These are phyloP conservation scores for Aspergillus sclerotiicarbonarius DNA, from an alignment of 495 filamentous ascomycete species.

Conservation along the genomic window DNA sequence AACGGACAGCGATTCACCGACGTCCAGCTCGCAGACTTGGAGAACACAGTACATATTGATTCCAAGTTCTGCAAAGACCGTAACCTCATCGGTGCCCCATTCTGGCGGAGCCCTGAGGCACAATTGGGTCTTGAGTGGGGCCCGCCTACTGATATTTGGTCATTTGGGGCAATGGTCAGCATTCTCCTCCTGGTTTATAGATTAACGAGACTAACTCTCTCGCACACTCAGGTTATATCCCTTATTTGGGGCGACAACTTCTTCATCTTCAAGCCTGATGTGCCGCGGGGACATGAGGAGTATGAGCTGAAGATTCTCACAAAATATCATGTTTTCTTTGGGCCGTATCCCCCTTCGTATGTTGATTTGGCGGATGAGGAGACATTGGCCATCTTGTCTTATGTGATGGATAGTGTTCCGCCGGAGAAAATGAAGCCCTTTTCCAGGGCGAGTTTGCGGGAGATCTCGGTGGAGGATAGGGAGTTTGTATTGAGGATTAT, in stretches of 20 bases:
- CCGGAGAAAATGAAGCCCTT: conserved; percentile 18
- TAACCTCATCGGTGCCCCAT: conserved; percentile 30
- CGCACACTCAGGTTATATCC: not conserved
- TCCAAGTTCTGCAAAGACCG: conserved; percentile 36
- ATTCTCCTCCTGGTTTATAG: conserved; percentile 8
- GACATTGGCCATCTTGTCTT: conserved; percentile 12
- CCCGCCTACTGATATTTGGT: conserved; percentile 42
- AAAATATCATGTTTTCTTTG: conserved; percentile 35
- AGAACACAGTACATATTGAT: conserved; percentile 28
- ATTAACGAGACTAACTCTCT: not conserved
- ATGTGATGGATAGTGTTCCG: conserved; percentile 16
- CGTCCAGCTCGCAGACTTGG: conserved; percentile 38
- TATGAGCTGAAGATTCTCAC: conserved; percentile 39
- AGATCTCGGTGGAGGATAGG: conserved; percentile 18
- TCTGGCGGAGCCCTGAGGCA: conserved; percentile 38
- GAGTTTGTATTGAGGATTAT: conserved; percentile 19
- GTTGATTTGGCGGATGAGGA: conserved; percentile 20
- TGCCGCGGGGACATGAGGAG: conserved; percentile 30
- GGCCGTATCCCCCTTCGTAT: conserved; percentile 36
- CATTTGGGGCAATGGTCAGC: conserved; percentile 32
- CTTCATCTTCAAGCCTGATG: conserved; percentile 32
- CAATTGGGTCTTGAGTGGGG: conserved; percentile 29
- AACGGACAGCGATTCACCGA: conserved; percentile 27
- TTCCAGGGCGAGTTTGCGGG: conserved; percentile 8
- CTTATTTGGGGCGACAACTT: conserved; percentile 5